Evolutionary conservation across 768 basidiomycete genomes (phyloP).

Genomic region (Ramaria rubella): DNA sequence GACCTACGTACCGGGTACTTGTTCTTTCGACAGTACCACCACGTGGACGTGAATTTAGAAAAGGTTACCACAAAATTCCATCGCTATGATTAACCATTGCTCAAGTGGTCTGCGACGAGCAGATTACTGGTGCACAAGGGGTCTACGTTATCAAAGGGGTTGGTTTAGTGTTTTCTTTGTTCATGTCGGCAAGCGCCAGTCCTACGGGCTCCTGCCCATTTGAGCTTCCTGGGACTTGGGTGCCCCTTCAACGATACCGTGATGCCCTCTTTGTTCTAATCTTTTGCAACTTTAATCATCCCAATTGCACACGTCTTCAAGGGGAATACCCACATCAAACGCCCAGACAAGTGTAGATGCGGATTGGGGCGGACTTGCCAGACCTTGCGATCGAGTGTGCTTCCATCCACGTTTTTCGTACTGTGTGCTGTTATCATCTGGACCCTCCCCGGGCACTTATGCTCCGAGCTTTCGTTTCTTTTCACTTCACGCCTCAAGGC

Average conservation of each 20-base stretch:
- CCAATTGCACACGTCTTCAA: neutral
- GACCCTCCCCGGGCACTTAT: slow-evolving; percentile 4
- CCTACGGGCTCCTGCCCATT: neutral
- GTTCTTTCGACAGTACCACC: neutral
- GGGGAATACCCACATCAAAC: neutral
- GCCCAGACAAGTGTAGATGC: neutral
- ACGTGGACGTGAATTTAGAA: neutral
- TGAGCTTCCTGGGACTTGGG: neutral
- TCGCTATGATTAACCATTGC: neutral
- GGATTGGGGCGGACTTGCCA: neutral
- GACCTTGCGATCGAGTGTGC: neutral
- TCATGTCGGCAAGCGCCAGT: neutral
- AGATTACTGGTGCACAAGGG: neutral
- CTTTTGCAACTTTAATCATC: neutral
- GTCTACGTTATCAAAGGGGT: neutral
- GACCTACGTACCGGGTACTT: neutral
- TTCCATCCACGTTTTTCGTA: neutral
- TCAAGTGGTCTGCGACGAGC: neutral
- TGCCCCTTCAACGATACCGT: neutral
- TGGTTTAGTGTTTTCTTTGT: neutral
- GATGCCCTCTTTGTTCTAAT: neutral
- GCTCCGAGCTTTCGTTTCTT: slow-evolving; percentile 8
- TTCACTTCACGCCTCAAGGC: slow-evolving; percentile 12
- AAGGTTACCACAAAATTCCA: neutral
- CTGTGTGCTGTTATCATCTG: neutral